These are phyloP conservation scores for Batrachochytrium dendrobatidis DNA, from an alignment of 371 early-diverging fungal species.

Conservation along the genomic window DNA sequence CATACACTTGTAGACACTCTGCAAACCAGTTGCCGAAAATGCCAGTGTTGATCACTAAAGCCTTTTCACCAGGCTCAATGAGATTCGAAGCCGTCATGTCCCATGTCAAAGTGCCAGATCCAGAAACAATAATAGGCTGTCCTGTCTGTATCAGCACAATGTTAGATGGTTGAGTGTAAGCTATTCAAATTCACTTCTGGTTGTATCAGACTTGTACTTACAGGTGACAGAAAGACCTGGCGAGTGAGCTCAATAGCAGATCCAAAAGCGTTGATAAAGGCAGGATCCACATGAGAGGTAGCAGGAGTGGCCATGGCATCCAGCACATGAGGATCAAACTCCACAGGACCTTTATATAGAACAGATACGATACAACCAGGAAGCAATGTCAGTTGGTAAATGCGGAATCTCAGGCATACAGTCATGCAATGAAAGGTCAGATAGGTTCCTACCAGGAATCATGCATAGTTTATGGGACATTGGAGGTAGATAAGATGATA, in stretches of 20 bases:
- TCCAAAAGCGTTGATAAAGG: slow-evolving; percentile 82
- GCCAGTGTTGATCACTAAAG: slow-evolving; percentile 86
- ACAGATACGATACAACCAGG: not conserved
- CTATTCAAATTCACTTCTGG: too few species aligned
- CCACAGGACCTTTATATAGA: slow-evolving; percentile 69
- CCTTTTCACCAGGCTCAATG: slow-evolving; percentile 79
- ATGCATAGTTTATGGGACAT: slow-evolving; percentile 72
- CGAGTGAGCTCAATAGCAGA: slow-evolving; percentile 76
- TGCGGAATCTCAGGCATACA: not conserved
- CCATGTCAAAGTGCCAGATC: slow-evolving; percentile 88
- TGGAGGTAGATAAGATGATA: not conserved
- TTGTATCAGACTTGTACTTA: too few species aligned
- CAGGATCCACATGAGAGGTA: slow-evolving; percentile 87
- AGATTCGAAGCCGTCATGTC: slow-evolving; percentile 87
- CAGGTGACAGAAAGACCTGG: slow-evolving; percentile 64
- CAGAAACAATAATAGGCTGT: slow-evolving; percentile 91
- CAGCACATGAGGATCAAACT: slow-evolving; percentile 82
- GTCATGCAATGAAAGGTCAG: not conserved
- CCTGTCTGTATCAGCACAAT: too few species aligned
- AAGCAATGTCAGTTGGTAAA: not conserved
- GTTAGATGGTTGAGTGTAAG: too few species aligned
- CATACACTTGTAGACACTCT: slow-evolving; percentile 84
- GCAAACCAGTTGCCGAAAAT: slow-evolving; percentile 94
- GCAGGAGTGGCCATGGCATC: slow-evolving; percentile 83
- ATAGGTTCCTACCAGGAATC: slow-evolving; percentile 68